Percentiles rank a stretch among this genome's conserved stretches.
phyloP scores from a whole-genome alignment of 2,329 filamentous ascomycete genomes.

The Cladosporium sp. region DNA sequence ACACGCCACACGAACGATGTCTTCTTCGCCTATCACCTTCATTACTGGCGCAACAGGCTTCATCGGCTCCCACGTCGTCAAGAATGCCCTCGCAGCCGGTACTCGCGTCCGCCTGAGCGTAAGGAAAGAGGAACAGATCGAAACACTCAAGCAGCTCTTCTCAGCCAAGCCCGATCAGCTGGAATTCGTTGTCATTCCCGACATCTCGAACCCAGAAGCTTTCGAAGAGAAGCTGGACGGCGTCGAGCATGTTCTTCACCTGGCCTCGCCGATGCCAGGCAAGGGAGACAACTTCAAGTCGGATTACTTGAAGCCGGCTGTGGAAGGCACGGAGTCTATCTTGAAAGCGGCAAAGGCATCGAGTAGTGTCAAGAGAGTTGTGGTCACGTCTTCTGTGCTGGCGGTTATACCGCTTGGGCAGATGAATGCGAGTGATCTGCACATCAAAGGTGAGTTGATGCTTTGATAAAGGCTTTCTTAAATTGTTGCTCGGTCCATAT shows the following conservation, averaged over 20 bases:
- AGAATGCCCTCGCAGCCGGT: conserved; percentile 24
- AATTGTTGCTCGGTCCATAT: background rate
- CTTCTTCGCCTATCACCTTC: conserved; percentile 23
- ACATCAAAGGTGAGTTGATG: background rate
- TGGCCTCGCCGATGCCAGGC: conserved; percentile 34
- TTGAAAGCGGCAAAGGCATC: conserved; percentile 29
- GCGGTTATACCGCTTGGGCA: conserved; percentile 23
- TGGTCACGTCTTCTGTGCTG: conserved; percentile 30
- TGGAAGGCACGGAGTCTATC: conserved; percentile 30
- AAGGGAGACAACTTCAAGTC: conserved; percentile 22
- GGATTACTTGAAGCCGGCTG: conserved; percentile 32
- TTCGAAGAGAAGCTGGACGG: conserved; percentile 23
- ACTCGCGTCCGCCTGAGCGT: conserved; percentile 25
- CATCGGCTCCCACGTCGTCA: conserved; percentile 32
- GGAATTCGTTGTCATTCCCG: conserved; percentile 24
- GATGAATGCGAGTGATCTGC: background rate
- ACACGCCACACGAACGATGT: background rate
- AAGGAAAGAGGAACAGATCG: conserved; percentile 20
- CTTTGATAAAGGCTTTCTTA: fast-evolving
- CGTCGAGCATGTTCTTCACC: conserved; percentile 33
- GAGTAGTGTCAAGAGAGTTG: conserved; percentile 30
- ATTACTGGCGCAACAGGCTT: conserved; percentile 34
- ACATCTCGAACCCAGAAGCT: conserved; percentile 23
- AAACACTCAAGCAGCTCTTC: conserved; percentile 1
- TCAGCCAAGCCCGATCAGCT: conserved; percentile 7